These are phyloP conservation scores for Colletotrichum cereale DNA, from an alignment of 2,329 filamentous ascomycete genomes.

Conservation along the genomic window DNA sequence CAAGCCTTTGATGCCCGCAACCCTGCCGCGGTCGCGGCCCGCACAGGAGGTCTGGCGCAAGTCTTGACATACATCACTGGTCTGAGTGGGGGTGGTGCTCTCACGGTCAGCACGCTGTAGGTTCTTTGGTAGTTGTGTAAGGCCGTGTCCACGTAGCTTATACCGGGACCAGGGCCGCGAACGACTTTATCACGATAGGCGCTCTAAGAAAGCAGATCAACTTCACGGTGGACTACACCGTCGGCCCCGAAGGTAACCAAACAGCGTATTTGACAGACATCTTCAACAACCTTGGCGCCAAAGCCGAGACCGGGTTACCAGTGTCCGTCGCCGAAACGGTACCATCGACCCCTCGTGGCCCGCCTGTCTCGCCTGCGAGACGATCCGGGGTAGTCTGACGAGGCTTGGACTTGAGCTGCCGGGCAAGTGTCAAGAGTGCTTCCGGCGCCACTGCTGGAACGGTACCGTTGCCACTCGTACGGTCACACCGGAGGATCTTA, in stretches of 20 bases:
- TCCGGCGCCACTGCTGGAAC: slow-evolving; percentile 46
- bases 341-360: slow-evolving; percentile 79
- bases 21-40: slow-evolving; percentile 32
- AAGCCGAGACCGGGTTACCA: slow-evolving; percentile 44
- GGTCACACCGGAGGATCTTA: slow-evolving; percentile 40
- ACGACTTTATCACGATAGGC: slow-evolving; percentile 44
- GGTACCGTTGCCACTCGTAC: slow-evolving; percentile 36
- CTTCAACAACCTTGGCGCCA: slow-evolving; percentile 43
- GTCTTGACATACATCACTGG: slow-evolving; percentile 46
- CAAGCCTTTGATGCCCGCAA: slow-evolving; percentile 47
- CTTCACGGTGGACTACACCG: slow-evolving; percentile 43
- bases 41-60: slow-evolving; percentile 45
- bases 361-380: slow-evolving; percentile 84
- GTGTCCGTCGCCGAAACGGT: slow-evolving; percentile 65
- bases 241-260: slow-evolving; percentile 38
- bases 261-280: slow-evolving; percentile 39
- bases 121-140: not conserved
- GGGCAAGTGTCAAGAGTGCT: slow-evolving; percentile 44
- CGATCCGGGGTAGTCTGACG: slow-evolving; percentile 77
- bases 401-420: slow-evolving; percentile 41
- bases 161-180: slow-evolving; percentile 42
- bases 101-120: slow-evolving; percentile 45
- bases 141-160: not conserved
- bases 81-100: slow-evolving; percentile 46
- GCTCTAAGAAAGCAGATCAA: slow-evolving; percentile 42